Base-by-base conservation (phyloP, 208 protist genomes). In the Crithidia fasciculata region DNA sequence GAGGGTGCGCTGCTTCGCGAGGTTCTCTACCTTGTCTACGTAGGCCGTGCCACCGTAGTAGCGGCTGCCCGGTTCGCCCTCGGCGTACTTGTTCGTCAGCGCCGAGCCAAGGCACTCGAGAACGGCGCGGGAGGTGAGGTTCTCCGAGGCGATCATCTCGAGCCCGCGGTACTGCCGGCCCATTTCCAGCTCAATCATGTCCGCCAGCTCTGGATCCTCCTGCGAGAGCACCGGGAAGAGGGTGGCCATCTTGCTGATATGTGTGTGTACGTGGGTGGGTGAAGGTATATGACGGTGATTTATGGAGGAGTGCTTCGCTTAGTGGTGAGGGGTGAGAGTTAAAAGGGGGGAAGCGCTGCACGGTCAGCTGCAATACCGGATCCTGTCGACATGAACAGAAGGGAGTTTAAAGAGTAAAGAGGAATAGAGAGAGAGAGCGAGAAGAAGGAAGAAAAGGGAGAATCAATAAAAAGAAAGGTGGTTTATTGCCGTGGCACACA, bases 31-130 rank as follows among this genome's bases (percentile, higher is more conserved):
- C 82, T 97, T 41, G 87, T 99, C 99, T n/a, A 99, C 97, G 76
- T 95, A 91, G 80, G 99, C 88, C 44, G 98, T 99, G 43, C 99
- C 99, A 55, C 99, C 99, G 88, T 99, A 99, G 86, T 99, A 99
- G 71, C 97, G 84, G 37, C 75, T 85, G 58, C 98, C 98, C 9
- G 97, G 96, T 63, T 98, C 88, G 49, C 99, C 99, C 85, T 99
- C 99, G 16, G 98, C 98, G 82, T 99, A 99, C 86, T 99, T 99
- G 90, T 99, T 99, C 37, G 98, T 99, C 39, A 99, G 84, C 58
- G 86, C 88, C 16, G 98, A 99, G 45, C 98, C 99, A 15, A 99
- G 81, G 74, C 95, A 98, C 69, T 99, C 98, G 55, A 99, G 88
- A 10, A 99, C 98, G 41, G 98, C 98, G 54, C 68, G 69, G 7